phyloP scores from a whole-genome alignment of 495 filamentous ascomycete species.

The Aspergillus baeticus region DNA sequence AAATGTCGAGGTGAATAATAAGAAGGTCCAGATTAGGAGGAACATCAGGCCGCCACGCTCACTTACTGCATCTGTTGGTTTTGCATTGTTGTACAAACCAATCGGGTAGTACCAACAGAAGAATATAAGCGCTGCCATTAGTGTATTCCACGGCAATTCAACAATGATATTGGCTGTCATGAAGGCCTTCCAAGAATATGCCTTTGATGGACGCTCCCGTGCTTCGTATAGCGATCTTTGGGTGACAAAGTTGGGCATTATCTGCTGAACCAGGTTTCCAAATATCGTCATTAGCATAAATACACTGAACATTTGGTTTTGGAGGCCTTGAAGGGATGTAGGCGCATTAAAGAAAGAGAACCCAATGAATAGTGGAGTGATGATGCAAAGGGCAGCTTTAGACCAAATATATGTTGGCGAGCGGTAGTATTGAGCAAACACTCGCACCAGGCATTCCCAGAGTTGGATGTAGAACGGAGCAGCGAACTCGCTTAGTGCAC shows the following conservation, averaged over 20 bases:
- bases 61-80: slow-evolving; percentile 41
- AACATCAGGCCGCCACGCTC: slow-evolving; percentile 59
- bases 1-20: slow-evolving; percentile 63
- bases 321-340: slow-evolving; percentile 75
- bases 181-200: slow-evolving; percentile 76
- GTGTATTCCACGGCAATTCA: slow-evolving; percentile 71
- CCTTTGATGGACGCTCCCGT: slow-evolving; percentile 68
- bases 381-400: slow-evolving; percentile 56
- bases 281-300: slow-evolving; percentile 90
- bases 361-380: slow-evolving; percentile 72
- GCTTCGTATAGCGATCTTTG: slow-evolving; percentile 69
- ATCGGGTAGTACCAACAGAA: slow-evolving; percentile 68
- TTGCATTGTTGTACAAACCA: slow-evolving; percentile 59
- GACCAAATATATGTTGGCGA: slow-evolving; percentile 58
- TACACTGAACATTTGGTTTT: slow-evolving; percentile 88
- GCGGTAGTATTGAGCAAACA: slow-evolving; percentile 60
- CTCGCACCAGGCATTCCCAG: slow-evolving; percentile 47
- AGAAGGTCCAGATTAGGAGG: slow-evolving; percentile 54
- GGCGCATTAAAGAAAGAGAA: slow-evolving; percentile 83
- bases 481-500: slow-evolving; percentile 46
- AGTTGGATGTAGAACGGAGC: slow-evolving; percentile 55
- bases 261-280: slow-evolving; percentile 74
- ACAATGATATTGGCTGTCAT: slow-evolving; percentile 66
- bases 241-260: slow-evolving; percentile 70
- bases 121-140: slow-evolving; percentile 61